Evolutionary conservation across 345 rosid genomes (phyloP), one percentile per base, ranked within the genome.

Genomic region (Camelina laxa): DNA sequence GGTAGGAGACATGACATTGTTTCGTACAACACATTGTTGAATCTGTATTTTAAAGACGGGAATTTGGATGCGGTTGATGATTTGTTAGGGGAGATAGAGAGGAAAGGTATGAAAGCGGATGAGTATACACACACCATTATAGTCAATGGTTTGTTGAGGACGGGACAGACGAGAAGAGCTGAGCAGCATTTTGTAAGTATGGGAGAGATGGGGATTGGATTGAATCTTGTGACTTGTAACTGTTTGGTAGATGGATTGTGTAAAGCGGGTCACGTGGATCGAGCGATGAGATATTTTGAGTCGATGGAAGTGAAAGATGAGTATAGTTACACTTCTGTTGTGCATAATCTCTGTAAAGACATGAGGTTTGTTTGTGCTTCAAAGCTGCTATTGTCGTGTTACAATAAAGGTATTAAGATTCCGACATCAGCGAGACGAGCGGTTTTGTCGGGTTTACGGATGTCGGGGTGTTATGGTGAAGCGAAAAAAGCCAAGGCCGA

Each of bases 331-430:
- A 79, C 97, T 36, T 83, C 87, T 14, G 70, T 92, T 72, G 87
- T 94, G 55, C 88, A 92, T 76, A 87, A 87, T 78, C 97, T 94
- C 65, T 92, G 96, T 79, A 88, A 85, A 80, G 87, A 76, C 3
- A 30, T 84, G 79, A 85, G 88, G 80, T 86, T 80, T 70, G 84
- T 39, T 56, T 77, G 63, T 72, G 99, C 97, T 20, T 85, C 96
- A 48, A 83, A 83, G 84, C 79, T 92, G 54, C 83, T 92, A 22
- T 59, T 90, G 65, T 80, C 87, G 73, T 87, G 96, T 76, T 70
- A 86, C 65, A 82, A 74, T 75, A 83, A 81, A 75, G 93, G 97
- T 55, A 60, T 85, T 48, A 86, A 80, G 85, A 81, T 88, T 60
- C 84, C 89, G 27, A 79, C 79, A 62, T 86, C 97, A 17, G 87